Evolutionary conservation across 192 early-diverging fungal genomes (phyloP).

Genomic region (Entomortierella lignicola): DNA sequence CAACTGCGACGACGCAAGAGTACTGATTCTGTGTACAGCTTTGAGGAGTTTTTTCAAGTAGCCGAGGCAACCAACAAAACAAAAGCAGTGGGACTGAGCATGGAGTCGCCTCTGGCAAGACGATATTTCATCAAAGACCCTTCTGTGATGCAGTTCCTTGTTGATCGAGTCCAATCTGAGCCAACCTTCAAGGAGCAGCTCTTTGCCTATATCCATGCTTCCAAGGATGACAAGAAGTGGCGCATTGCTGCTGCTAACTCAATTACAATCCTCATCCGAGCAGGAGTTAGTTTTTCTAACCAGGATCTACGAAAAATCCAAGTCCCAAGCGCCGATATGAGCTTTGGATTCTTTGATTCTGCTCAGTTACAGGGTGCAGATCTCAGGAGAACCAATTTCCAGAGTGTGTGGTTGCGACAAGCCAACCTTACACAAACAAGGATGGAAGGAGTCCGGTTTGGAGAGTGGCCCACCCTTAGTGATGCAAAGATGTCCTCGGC

Average conservation of each 20-base stretch:
- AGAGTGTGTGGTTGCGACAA: not conserved
- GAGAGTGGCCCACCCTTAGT: not conserved
- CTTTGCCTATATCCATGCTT: not conserved
- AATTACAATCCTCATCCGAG: conserved; percentile 7
- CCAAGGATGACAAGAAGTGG: not conserved
- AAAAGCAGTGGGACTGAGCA: not conserved
- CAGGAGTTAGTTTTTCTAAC: not conserved
- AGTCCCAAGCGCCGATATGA: conserved; percentile 10
- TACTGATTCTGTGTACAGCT: not conserved
- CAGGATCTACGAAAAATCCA: conserved; percentile 2
- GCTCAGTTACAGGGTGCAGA: conserved; percentile 10
- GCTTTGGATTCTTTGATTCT: conserved; percentile 6
- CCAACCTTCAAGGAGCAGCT: conserved; percentile 3
- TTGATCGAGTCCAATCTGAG: not conserved
- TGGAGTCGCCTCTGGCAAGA: not conserved
- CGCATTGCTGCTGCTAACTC: conserved; percentile 1
- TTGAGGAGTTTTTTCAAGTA: not conserved
- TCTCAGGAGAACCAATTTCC: not conserved
- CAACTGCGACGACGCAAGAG: too few relatives aligned
- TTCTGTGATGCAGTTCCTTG: not conserved
- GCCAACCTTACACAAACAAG: not conserved
- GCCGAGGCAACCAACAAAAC: not conserved
- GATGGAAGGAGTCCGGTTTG: conserved; percentile 5
- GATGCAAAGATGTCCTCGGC: not conserved
- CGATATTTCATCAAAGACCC: not conserved